phyloP scores from a whole-genome alignment of 805 yeast species.

The Clavispora santaluciae region DNA sequence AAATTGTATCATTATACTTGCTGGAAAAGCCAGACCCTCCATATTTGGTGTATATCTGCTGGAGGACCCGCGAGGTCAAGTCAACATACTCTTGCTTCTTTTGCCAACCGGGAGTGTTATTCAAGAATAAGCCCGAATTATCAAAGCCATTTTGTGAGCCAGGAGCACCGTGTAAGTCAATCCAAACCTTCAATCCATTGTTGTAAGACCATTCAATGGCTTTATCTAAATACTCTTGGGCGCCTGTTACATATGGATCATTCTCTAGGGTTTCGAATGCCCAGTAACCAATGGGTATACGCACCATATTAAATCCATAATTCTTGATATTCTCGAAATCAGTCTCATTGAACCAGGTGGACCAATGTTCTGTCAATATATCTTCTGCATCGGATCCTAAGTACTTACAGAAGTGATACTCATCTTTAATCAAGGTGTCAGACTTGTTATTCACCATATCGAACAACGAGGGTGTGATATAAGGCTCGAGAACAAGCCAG shows the following conservation, averaged over 20 bases:
- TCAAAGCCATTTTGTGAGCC: slow-evolving; percentile 88
- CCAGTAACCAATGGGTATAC: slow-evolving; percentile 82
- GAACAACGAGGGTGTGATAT: slow-evolving; percentile 61
- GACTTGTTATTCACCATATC: slow-evolving; percentile 27
- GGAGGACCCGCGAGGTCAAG: slow-evolving; percentile 17
- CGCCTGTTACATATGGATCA: slow-evolving; percentile 67
- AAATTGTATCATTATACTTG: slow-evolving; percentile 9
- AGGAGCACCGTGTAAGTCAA: slow-evolving; percentile 78
- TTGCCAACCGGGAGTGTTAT: slow-evolving; percentile 13
- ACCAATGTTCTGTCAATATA: slow-evolving; percentile 51
- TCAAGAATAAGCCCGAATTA: slow-evolving; percentile 51
- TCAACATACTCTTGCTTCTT: slow-evolving; percentile 5
- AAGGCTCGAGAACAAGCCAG: slow-evolving; percentile 70
- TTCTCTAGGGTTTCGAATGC: slow-evolving; percentile 47
- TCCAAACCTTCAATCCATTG: slow-evolving; percentile 59
- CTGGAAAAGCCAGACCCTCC: slow-evolving; percentile 8
- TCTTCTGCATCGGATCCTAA: slow-evolving; percentile 46
- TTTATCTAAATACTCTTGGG: slow-evolving; percentile 55
- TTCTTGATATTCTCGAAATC: slow-evolving; percentile 50
- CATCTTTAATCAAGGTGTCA: slow-evolving; percentile 51
- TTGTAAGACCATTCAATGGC: slow-evolving; percentile 66
- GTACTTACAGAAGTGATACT: slow-evolving; percentile 46
- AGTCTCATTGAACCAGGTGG: slow-evolving; percentile 51
- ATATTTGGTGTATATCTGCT: slow-evolving; percentile 12
- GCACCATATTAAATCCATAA: slow-evolving; percentile 62